phyloP scores from a whole-genome alignment of 768 basidiomycete genomes.

The Leccinum olivaceopallidum region DNA sequence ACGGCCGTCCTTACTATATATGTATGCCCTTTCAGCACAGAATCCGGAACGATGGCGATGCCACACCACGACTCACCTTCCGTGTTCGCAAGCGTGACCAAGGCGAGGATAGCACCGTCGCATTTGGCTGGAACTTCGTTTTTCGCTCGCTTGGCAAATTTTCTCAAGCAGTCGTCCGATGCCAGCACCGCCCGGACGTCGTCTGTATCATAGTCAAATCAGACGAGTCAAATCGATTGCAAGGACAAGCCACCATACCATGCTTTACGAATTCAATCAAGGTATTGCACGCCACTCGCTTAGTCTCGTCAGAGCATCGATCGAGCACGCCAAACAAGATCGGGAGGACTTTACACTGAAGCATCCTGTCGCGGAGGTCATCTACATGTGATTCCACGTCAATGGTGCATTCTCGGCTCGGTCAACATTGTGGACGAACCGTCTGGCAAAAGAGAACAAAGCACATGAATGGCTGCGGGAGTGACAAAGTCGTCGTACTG shows the following conservation, averaged over 20 bases:
- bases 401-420: neutral
- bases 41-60: neutral
- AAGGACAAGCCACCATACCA: slow-evolving; percentile 12
- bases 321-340: slow-evolving; percentile 23
- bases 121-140: slow-evolving; percentile 9
- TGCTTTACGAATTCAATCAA: slow-evolving; percentile 18
- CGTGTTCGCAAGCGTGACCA: slow-evolving; percentile 16
- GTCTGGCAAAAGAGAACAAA: slow-evolving; percentile 26
- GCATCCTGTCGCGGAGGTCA: slow-evolving; percentile 19
- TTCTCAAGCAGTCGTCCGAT: slow-evolving; percentile 8
- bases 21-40: neutral
- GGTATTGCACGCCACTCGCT: slow-evolving; percentile 11
- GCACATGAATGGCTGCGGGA: slow-evolving; percentile 26
- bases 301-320: slow-evolving; percentile 22
- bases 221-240: neutral
- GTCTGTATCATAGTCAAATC: slow-evolving; percentile 7
- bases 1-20: slow-evolving; percentile 11
- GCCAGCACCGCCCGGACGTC: slow-evolving; percentile 9
- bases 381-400: slow-evolving; percentile 14
- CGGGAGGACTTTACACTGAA: slow-evolving; percentile 15
- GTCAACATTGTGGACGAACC: slow-evolving; percentile 7
- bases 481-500: slow-evolving; percentile 30
- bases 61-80: slow-evolving; percentile 5
- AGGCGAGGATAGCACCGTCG: slow-evolving; percentile 18
- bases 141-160: slow-evolving; percentile 17